Evolutionary conservation across 108 stramenopile genomes (phyloP).

Genomic region (Schizochytrium sp.): DNA sequence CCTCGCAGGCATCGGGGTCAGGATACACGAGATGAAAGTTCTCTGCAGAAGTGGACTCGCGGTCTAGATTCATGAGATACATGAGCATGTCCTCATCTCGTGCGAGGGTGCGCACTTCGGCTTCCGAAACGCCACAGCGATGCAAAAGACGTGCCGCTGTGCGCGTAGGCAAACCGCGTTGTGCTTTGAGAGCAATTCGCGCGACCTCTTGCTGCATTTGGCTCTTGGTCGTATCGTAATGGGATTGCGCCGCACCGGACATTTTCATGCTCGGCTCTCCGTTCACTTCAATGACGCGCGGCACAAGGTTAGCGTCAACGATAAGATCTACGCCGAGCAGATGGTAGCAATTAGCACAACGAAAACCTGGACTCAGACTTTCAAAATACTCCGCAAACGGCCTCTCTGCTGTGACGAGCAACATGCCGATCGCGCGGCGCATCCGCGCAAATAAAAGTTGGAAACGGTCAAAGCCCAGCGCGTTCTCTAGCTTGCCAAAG

Average conservation of each 20-base stretch:
- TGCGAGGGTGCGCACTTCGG: not conserved
- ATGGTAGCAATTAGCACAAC: conserved; percentile 8
- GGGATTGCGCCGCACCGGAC: not conserved
- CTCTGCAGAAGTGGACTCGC: not conserved
- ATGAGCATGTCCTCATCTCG: not conserved
- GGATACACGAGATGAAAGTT: not conserved
- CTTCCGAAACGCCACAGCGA: not conserved
- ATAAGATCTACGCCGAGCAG: not conserved
- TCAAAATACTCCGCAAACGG: not conserved
- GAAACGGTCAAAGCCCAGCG: not conserved
- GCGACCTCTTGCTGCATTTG: conserved; percentile 8
- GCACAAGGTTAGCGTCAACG: not conserved
- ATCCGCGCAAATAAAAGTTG: not conserved
- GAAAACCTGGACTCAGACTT: not conserved
- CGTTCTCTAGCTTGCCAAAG: not conserved
- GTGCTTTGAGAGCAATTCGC: not conserved
- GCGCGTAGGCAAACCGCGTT: not conserved
- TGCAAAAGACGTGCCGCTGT: not conserved
- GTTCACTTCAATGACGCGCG: conserved; percentile 11
- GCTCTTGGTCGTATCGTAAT: conserved; percentile 10
- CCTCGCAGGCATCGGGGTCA: not conserved
- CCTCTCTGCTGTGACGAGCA: not conserved
- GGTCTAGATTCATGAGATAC: not conserved
- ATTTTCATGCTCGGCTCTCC: conserved; percentile 9
- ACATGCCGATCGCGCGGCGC: not conserved